Conservation (phyloP, 2,329 filamentous ascomycete species). For the Diaporthe eres region DNA sequence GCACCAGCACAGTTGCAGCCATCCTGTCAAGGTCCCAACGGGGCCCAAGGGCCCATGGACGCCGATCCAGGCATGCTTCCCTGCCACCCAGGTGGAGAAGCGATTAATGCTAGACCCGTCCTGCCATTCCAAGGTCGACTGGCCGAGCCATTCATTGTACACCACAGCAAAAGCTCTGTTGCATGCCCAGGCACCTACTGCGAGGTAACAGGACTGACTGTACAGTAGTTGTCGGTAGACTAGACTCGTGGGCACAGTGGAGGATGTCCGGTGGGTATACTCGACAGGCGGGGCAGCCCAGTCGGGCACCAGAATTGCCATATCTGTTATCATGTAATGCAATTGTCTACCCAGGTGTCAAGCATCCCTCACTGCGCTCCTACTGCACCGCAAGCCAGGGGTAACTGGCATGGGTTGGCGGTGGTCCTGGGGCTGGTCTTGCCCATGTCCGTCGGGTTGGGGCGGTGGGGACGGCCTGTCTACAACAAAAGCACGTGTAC, state of each 20-base stretch:
- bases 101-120: conserved; percentile 19
- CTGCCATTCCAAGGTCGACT: conserved; percentile 20
- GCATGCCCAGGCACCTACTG: conserved; percentile 12
- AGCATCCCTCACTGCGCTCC: conserved; percentile 8
- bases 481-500: not conserved
- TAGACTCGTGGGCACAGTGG: not conserved
- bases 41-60: not conserved
- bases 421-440: not conserved
- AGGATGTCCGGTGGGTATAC: not conserved
- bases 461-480: conserved; percentile 12
- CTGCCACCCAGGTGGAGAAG: conserved; percentile 21
- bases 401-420: not conserved
- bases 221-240: no score
- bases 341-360: not conserved
- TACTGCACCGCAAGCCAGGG: conserved; percentile 8
- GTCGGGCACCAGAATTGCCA: not conserved
- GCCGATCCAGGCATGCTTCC: conserved; percentile 25
- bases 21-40: conserved; percentile 6
- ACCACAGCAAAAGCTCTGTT: not conserved
- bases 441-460: conserved; percentile 16
- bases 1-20: conserved; percentile 2
- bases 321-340: not conserved
- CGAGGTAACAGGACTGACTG: not conserved
- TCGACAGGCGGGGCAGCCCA: not conserved
- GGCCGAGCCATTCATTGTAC: not conserved